phyloP scores from a whole-genome alignment of 164 flowering plant species.

The Vitis vinifera region ASM3070453v1 NC_081807.1:1794001-1794500 shows the following conservation, averaged over 20 bases:
- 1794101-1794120: constrained; percentile 87
- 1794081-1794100: constrained; percentile 88
- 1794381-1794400: too few species aligned
- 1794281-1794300: neutral
- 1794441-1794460: too few species aligned
- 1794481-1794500: too few species aligned
- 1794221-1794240: neutral
- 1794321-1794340: too few species aligned
- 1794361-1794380: too few species aligned
- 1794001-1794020: constrained; percentile 74
- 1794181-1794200: constrained; percentile 86
- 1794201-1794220: neutral
- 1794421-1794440: too few species aligned
- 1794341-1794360: too few species aligned
- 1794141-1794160: constrained; percentile 70
- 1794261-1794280: neutral
- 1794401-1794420: too few species aligned
- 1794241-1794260: neutral
- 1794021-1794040: constrained; percentile 82
- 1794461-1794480: too few species aligned
- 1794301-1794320: neutral
- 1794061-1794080: constrained; percentile 88
- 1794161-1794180: constrained; percentile 90
- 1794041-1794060: constrained; percentile 92
- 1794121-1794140: constrained; percentile 62